Evolutionary conservation across 169 alveolate genomes (phyloP), one percentile per base, ranked within the genome.

Genomic region (Cystoisospora suis): DNA sequence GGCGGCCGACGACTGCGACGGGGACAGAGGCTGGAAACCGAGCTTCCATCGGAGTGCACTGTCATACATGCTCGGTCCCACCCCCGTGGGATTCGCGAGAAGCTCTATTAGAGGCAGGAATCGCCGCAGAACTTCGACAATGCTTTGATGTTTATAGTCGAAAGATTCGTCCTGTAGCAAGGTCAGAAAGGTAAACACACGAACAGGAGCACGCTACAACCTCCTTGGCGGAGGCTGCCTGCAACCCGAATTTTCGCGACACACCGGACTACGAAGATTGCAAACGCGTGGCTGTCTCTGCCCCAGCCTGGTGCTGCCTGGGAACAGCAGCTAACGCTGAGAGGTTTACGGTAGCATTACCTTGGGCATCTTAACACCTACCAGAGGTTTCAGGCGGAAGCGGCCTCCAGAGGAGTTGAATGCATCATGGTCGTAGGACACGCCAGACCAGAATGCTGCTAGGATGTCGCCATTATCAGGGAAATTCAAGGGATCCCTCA

Each of bases 361-460:
- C n/a, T n/a, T n/a, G n/a, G n/a, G n/a, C n/a, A n/a, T n/a, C n/a
- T n/a, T n/a, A n/a, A 29, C 12, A 20, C 79, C 36, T 65, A 65
- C 79, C 79, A 65, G 42, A 17, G 5, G 38, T 3, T 27, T 20
- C 38, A 65, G 42, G 46, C 42, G 29, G 83, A 72, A 36, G 59
- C 44, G 59, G 38, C 56, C 83, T 15, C 34, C 5, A 9, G 83
- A 38, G 23, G 83, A 40, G 59, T 42, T 36, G 56, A 72, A 72
- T 17, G 83, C 83, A 34, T 72, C 83, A 32, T 72, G 17, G 83
- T 72, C 83, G 56, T 72, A 72, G 59, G 83, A 36, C 12, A 72
- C 83, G 0, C 47, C 83, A 2, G 83, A 36, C 83, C 83, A 72
- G 45, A 72, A 72, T 15, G 83, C 47, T 20, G 83, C 83, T 17